Evolutionary conservation across 805 yeast genomes (phyloP), one percentile per base, ranked within the genome.

Genomic region (Lipomyces yamanashiensis): DNA sequence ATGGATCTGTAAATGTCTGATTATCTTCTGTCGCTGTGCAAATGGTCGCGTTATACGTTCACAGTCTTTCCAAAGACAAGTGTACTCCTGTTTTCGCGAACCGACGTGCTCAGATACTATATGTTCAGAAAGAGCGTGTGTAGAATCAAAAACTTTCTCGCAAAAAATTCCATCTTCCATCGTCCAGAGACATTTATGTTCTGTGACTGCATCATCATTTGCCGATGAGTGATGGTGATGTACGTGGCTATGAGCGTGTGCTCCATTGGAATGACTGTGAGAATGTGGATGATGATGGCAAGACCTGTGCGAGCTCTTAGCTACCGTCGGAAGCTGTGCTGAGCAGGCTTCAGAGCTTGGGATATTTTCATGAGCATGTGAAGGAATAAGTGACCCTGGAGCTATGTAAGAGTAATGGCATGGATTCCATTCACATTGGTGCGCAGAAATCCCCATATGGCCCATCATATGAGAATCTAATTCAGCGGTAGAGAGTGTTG

Each of bases 1-100:
- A 74, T 95, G 99, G 4, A 88, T 87, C 75, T 89, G 95, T 54
- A 95, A 77, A 76, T 93, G 99, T 48, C 99, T 82, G 15, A 89
- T 77, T 8, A 92, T 78, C 75, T 93, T 95, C 71, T 93, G 98
- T 37, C 95, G 81, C 74, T 93, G 98, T 9, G 83, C 76, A 72
- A 93, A 95, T 2, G 82, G 81, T 66, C 83, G 81, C 3, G 84
- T 81, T 36, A 76, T 74, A 44, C 97, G 82, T 23, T 82, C 82
- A 75, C 99, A 95, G 1, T 84, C 87, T 9, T 80, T 74, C 99
- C 99, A 95, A 47, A 76, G 71, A 73, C 99, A 95, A 13, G 75
- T 74, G 72, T 92, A 91, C 23, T 77, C 75, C 1, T 88, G 82
- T 72, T 88, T 83, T 1, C 97, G 92, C 9, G 87, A 82, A 1